phyloP scores from a whole-genome alignment of 208 protist species.

The Porcisia hertigi region DNA sequence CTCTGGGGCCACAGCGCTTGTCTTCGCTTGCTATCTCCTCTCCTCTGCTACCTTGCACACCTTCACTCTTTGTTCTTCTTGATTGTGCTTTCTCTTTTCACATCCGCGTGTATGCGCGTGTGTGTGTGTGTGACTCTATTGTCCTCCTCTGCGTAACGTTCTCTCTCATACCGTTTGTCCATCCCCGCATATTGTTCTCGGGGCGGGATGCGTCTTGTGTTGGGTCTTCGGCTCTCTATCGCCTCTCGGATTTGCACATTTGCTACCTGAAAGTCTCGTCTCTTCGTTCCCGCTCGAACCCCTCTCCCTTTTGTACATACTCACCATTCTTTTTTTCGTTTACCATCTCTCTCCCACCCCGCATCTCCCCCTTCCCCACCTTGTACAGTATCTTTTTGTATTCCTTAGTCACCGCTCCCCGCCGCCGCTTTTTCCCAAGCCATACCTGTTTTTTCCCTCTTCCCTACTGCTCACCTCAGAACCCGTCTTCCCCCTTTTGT shows the following conservation, averaged over 20 bases:
- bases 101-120: too few species aligned
- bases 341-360: background rate
- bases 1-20: background rate
- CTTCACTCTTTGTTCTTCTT: background rate
- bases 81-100: background rate
- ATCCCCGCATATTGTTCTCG: background rate
- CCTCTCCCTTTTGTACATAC: background rate
- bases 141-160: background rate
- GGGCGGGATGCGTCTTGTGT: background rate
- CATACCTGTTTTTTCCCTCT: too few species aligned
- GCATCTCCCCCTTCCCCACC: background rate
- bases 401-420: too few species aligned
- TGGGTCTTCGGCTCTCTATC: background rate
- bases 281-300: too few species aligned
- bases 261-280: too few species aligned
- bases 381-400: background rate
- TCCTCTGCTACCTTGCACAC: background rate
- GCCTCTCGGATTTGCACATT: background rate
- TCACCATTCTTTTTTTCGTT: background rate
- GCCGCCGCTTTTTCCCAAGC: too few species aligned
- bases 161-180: background rate
- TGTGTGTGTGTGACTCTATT: background rate
- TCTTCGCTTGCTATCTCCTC: background rate
- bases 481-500: background rate
- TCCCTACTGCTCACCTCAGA: too few species aligned